Percentiles rank a stretch among this genome's conserved stretches.
phyloP scores from a whole-genome alignment of 2,329 filamentous ascomycete genomes.

The Aspergillus texensis region DNA sequence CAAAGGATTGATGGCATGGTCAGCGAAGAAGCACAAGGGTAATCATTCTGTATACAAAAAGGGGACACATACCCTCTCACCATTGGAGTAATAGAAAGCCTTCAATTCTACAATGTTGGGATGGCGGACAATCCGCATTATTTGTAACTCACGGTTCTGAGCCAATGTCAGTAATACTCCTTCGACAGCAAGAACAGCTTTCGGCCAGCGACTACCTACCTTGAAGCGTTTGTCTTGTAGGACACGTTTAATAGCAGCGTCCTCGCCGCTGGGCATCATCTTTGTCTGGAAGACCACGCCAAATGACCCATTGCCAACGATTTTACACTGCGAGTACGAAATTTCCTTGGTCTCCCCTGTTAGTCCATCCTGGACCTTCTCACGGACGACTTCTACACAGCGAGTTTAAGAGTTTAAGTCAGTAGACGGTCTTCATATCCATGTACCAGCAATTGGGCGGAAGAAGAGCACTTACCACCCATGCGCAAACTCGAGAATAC shows the following conservation, averaged over 20 bases:
- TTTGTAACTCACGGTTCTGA: slow-evolving; percentile 97
- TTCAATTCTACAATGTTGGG: slow-evolving; percentile 99
- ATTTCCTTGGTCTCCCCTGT: slow-evolving; percentile 96
- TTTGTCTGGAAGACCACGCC: slow-evolving; percentile 99
- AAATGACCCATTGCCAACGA: slow-evolving; percentile 98
- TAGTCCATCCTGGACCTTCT: slow-evolving; percentile 97
- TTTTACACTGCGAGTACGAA: slow-evolving; percentile 99
- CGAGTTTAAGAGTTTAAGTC: slow-evolving; percentile 18
- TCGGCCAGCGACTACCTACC: slow-evolving; percentile 55
- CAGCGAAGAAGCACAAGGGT: slow-evolving; percentile 4
- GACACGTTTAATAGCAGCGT: slow-evolving; percentile 98
- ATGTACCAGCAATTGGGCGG: slow-evolving; percentile 27
- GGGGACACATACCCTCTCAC: slow-evolving; percentile 75
- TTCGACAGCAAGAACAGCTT: not conserved
- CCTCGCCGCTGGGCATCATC: slow-evolving; percentile 94
- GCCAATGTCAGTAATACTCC: not conserved
- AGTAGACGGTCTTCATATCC: slow-evolving; percentile 18
- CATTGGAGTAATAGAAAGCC: slow-evolving; percentile 99
- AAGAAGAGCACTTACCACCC: slow-evolving; percentile 74
- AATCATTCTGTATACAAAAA: not conserved
- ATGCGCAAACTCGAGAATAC: slow-evolving; percentile 88
- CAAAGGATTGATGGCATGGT: slow-evolving; percentile 8
- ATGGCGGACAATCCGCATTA: slow-evolving; percentile 98
- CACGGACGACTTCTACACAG: slow-evolving; percentile 83
- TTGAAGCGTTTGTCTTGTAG: slow-evolving; percentile 99